Percentiles rank a stretch among this genome's conserved stretches.
Evolutionary conservation across 140 eudicot species (phyloP).

Genomic region (Ambrosia hybrid): DNA sequence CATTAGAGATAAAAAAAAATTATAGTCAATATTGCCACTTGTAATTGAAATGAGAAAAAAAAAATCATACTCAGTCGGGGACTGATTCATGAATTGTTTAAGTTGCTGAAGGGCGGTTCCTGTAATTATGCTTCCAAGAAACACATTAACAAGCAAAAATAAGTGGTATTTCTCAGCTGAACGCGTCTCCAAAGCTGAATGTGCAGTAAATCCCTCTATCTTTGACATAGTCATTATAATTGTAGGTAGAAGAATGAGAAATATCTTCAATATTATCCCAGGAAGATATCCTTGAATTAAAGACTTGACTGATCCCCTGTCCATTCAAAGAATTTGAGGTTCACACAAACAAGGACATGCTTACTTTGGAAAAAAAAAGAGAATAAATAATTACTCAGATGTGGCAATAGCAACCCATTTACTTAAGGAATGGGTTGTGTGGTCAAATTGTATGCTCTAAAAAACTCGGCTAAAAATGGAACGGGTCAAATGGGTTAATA

Average conservation of each 20-base stretch:
- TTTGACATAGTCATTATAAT: slow-evolving; percentile 86
- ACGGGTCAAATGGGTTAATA: neutral
- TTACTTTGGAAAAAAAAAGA: no score
- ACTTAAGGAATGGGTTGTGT: no score
- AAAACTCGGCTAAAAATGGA: neutral
- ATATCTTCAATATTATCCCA: slow-evolving; percentile 76
- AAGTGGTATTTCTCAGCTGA: slow-evolving; percentile 78
- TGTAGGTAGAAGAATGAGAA: slow-evolving; percentile 78
- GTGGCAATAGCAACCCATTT: no score
- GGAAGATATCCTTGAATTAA: slow-evolving; percentile 93
- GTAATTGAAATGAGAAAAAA: slow-evolving; percentile 6
- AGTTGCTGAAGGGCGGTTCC: slow-evolving; percentile 99
- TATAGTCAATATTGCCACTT: neutral
- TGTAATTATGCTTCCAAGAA: slow-evolving; percentile 82
- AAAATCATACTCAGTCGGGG: slow-evolving; percentile 78
- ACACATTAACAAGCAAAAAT: slow-evolving; percentile 83
- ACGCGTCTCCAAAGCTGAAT: slow-evolving; percentile 68
- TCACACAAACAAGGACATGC: neutral
- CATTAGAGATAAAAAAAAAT: neutral
- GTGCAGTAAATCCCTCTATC: slow-evolving; percentile 75
- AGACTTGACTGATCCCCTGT: slow-evolving; percentile 62
- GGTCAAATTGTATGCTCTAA: no score
- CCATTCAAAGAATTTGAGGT: slow-evolving; percentile 13
- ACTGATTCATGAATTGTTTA: slow-evolving; percentile 55
- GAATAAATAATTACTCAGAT: no score